These are phyloP conservation scores for Tuber magnatum DNA, from an alignment of 495 filamentous ascomycete species.

Conservation along the genomic window DNA sequence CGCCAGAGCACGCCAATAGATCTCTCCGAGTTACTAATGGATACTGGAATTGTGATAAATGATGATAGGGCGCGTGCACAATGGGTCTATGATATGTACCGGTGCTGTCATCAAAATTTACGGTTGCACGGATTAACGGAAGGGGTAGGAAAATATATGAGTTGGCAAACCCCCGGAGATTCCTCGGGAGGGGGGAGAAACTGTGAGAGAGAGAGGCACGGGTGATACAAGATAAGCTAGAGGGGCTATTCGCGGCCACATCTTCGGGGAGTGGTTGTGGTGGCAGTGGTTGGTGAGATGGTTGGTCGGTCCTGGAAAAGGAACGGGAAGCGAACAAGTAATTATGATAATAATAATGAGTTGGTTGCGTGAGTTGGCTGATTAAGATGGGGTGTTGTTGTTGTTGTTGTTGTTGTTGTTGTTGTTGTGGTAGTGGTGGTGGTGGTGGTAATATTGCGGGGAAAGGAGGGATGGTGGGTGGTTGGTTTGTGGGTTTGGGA, in stretches of 20 bases:
- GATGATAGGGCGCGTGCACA: neutral
- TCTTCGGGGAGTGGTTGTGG: neutral
- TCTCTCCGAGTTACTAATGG: neutral
- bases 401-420: too few species aligned
- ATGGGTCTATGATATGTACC: too few species aligned
- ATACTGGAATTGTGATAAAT: neutral
- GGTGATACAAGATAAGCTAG: slow-evolving; percentile 1
- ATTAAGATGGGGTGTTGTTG: neutral
- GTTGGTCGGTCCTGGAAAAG: neutral
- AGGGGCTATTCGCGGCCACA: neutral
- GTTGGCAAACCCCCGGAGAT: neutral
- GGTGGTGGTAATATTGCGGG: neutral
- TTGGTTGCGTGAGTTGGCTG: slow-evolving; percentile 4
- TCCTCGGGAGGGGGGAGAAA: neutral
- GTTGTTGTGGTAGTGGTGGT: too few species aligned
- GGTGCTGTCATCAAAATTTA: neutral
- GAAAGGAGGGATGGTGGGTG: neutral
- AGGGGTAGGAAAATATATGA: neutral
- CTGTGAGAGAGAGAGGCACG: neutral
- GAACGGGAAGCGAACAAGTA: neutral
- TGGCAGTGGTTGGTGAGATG: neutral
- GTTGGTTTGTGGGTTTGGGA: neutral
- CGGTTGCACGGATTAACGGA: neutral
- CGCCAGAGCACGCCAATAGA: neutral
- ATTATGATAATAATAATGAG: neutral